Base-by-base conservation (phyloP, 495 filamentous ascomycete genomes). In the Talaromyces wortmannii region DNA sequence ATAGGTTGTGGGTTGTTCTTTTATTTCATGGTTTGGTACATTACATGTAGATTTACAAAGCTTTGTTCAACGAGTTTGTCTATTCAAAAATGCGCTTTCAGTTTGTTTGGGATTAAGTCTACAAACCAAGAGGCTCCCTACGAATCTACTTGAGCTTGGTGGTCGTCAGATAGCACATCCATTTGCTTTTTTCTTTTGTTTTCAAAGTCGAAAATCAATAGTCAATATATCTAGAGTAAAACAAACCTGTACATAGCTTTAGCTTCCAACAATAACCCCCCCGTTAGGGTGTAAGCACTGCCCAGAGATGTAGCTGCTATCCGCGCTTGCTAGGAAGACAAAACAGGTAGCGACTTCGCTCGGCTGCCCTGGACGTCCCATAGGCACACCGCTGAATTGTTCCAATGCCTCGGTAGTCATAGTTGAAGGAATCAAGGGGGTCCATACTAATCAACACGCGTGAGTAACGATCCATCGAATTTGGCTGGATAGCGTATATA, bases 311-410 rank as follows among this genome's bases (percentile, higher is more conserved):
- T 80, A 83, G 54, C 83, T 85, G 66, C 87, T 89, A 61, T 92
- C 89, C 47, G 76, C 72, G 47, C 85, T 84, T 0, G 89, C 89
- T 63, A 94, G 70, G 71, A 92, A 94, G n/a, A 94, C 88, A 58
- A 92, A 89, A 59, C 86, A 92, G 0, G 87, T 86, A 1, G 87
- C 89, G 49, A 95, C 83, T 75, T 92, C 88, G 53, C 78, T 85
- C 2, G 87, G 90, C 67, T 91, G 88, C 5, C 82, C 84, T 46
- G 89, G 88, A 31, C 91, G 73, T 10, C 90, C 88, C 77, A 95
- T 91, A 0, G 90, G 90, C 23, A 80, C 81, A 0, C 56, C 59
- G 51, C 82, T 83, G 68, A 94, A 92, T 51, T 84, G 73, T 65
- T 90, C 81, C 73, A 88, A 79, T 0, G 84, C 86, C 42, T 80